Evolutionary conservation across 2,329 filamentous ascomycete species (phyloP).

Genomic region (Fusarium marasasianum): DNA sequence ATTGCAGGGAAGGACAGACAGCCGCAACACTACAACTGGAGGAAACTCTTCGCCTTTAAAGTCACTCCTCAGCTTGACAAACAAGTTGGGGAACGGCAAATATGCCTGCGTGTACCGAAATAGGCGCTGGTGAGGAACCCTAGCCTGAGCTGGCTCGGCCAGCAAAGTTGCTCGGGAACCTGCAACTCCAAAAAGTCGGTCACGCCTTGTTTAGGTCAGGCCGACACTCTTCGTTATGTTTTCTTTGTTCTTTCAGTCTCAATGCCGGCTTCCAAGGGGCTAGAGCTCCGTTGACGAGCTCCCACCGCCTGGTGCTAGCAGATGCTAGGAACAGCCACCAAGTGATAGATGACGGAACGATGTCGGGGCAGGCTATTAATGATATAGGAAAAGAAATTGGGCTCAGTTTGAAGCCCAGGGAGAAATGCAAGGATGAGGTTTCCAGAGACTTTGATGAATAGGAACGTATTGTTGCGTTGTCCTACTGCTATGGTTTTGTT

Average conservation of each 20-base stretch:
- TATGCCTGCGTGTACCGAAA: conserved; percentile 27
- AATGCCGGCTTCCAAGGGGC: conserved; percentile 27
- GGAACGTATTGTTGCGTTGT: conserved; percentile 31
- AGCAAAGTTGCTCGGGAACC: conserved; percentile 20
- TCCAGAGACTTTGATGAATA: conserved; percentile 30
- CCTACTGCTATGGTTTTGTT: conserved; percentile 34
- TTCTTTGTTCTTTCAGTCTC: conserved; percentile 38
- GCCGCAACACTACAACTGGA: conserved; percentile 32
- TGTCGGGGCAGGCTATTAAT: conserved; percentile 9
- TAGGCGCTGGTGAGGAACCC: conserved; percentile 35
- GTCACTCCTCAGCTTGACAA: conserved; percentile 42
- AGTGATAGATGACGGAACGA: conserved; percentile 43
- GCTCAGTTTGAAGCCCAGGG: conserved; percentile 25
- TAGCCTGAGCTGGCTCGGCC: conserved; percentile 23
- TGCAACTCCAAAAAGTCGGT: conserved; percentile 40
- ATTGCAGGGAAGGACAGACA: conserved; percentile 40
- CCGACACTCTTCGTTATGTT: conserved; percentile 18
- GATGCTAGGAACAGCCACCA: conserved; percentile 40
- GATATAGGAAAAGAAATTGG: conserved; percentile 7
- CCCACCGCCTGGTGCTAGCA: conserved; percentile 39
- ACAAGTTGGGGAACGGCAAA: conserved; percentile 36
- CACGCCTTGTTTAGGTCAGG: conserved; percentile 27
- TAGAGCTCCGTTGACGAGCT: conserved; percentile 32
- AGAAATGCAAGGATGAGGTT: conserved; percentile 24
- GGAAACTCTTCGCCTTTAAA: conserved; percentile 36